Evolutionary conservation across 116 monocot genomes (phyloP).

Genomic region (Iris pallida): DNA sequence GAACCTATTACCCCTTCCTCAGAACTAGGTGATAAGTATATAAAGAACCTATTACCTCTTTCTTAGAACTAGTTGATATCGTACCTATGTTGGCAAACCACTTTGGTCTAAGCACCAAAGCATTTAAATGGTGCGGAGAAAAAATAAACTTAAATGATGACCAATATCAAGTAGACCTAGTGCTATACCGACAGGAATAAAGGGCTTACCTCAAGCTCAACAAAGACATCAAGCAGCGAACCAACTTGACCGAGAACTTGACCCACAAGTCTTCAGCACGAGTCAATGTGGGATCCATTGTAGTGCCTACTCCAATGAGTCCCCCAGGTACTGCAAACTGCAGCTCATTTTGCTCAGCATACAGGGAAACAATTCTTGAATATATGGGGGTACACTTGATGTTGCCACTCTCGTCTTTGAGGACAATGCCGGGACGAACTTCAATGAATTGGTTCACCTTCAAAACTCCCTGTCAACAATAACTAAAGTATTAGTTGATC

Average conservation of each 20-base stretch:
- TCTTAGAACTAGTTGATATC: neutral
- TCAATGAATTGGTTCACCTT: conserved; percentile 92
- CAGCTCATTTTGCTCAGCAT: conserved; percentile 95
- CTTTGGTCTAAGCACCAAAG: neutral
- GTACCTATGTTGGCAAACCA: neutral
- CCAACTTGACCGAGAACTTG: conserved; percentile 92
- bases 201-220: conserved; percentile 64
- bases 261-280: conserved; percentile 82
- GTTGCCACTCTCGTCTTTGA: conserved; percentile 83
- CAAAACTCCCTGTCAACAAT: conserved; percentile 71
- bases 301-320: conserved; percentile 92
- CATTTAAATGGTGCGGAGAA: conserved; percentile 5
- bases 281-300: conserved; percentile 94
- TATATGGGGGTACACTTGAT: conserved; percentile 93
- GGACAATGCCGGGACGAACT: conserved; percentile 85
- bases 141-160: neutral
- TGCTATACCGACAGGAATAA: neutral
- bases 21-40: too few relatives aligned
- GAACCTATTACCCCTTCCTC: conserved; percentile 24
- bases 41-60: neutral
- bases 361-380: conserved; percentile 81
- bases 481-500: neutral
- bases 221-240: conserved; percentile 75
- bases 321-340: conserved; percentile 97
- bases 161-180: neutral